Percentiles rank a stretch among this genome's conserved stretches.
Evolutionary conservation across 2,329 filamentous ascomycete species (phyloP).

Genomic region (Nothopassalora personata): DNA sequence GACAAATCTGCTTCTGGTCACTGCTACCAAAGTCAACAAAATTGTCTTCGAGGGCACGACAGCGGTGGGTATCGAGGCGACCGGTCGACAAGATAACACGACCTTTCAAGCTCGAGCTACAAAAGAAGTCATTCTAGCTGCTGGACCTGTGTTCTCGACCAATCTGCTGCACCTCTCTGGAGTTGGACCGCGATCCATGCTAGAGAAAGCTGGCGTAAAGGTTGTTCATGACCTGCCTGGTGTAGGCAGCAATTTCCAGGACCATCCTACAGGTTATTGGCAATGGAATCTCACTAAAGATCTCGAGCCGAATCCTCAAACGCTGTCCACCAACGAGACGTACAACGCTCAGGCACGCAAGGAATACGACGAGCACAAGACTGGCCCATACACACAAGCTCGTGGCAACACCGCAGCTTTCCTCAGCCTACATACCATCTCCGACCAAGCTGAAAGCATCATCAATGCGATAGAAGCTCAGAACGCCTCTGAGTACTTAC

Average conservation of each 20-base stretch:
- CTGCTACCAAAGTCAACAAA: constrained; percentile 1
- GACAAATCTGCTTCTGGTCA: constrained; percentile 24
- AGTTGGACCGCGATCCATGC: constrained; percentile 45
- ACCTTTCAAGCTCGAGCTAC: neutral
- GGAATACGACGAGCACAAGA: constrained; percentile 9
- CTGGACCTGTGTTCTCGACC: constrained; percentile 52
- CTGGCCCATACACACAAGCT: constrained; percentile 11
- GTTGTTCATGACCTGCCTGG: constrained; percentile 36
- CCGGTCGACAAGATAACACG: neutral
- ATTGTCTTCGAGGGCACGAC: constrained; percentile 1
- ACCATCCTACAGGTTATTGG: constrained; percentile 34
- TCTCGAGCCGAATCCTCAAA: constrained; percentile 7
- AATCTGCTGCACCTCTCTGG: constrained; percentile 57
- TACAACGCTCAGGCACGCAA: constrained; percentile 9
- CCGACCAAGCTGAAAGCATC: constrained; percentile 1
- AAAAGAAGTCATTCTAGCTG: constrained; percentile 44
- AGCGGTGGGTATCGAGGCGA: constrained; percentile 6
- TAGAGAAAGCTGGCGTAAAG: constrained; percentile 39
- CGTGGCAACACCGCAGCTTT: constrained; percentile 22
- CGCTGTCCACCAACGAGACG: constrained; percentile 6
- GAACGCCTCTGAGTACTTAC: constrained; percentile 16
- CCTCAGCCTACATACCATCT: constrained; percentile 18
- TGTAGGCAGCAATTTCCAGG: constrained; percentile 48
- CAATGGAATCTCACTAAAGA: constrained; percentile 11
- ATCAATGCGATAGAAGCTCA: constrained; percentile 9